Evolutionary conservation across 179 eudicot species (phyloP).

Genomic region (Carnegiea gigantea): DNA sequence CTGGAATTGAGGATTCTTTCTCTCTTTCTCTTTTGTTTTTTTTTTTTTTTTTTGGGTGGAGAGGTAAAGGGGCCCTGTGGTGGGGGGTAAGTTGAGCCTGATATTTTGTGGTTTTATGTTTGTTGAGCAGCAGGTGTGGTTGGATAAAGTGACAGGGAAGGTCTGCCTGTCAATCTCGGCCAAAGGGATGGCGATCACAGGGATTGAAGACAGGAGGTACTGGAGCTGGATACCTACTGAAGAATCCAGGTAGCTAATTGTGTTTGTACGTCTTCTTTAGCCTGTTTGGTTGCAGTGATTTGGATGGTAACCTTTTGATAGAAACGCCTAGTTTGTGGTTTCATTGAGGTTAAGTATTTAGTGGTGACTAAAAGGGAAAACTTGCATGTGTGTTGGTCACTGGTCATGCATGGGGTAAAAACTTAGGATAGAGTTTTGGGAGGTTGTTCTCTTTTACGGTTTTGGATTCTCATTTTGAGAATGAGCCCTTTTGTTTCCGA

Average conservation of each 20-base stretch:
- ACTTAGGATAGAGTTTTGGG: neutral
- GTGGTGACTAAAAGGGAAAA: neutral
- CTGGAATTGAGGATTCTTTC: neutral
- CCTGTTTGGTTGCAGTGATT: neutral
- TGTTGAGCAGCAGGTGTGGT: constrained; percentile 74
- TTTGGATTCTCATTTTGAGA: neutral
- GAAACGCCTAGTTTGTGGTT: neutral
- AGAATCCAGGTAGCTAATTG: constrained; percentile 73
- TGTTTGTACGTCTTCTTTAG: neutral
- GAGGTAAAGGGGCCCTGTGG: neutral
- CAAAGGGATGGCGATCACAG: constrained; percentile 78
- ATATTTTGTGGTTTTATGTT: constrained; percentile 20
- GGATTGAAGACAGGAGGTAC: constrained; percentile 91
- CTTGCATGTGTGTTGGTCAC: neutral
- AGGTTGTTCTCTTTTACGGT: neutral
- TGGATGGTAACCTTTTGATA: neutral
- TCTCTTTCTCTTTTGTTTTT: neutral
- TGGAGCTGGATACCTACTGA: constrained; percentile 96
- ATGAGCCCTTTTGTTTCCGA: neutral
- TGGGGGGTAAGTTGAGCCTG: neutral
- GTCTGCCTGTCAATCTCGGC: constrained; percentile 82
- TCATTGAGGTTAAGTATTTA: neutral
- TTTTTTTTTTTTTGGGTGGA: neutral
- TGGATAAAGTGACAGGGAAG: constrained; percentile 81
- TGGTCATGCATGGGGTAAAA: neutral